These are phyloP conservation scores for Kalmusia sp. DNA, from an alignment of 2,329 filamentous ascomycete genomes.

Conservation along the genomic window DNA sequence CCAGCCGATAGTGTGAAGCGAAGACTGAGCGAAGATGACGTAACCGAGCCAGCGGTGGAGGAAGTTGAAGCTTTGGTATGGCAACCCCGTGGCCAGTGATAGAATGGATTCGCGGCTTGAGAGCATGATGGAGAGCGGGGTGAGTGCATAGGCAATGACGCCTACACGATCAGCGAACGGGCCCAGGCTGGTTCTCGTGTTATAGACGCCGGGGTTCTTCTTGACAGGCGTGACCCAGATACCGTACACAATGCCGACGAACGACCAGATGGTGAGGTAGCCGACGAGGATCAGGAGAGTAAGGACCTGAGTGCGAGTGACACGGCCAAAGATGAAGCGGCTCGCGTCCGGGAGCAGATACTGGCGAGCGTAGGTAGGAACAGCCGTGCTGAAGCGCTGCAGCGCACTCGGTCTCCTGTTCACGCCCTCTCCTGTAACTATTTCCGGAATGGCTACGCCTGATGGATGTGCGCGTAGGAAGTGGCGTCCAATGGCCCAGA, in stretches of 20 bases:
- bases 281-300: conserved; percentile 63
- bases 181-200: conserved; percentile 70
- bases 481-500: conserved; percentile 50
- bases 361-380: conserved; percentile 53
- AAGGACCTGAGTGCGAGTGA: conserved; percentile 71
- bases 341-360: conserved; percentile 68
- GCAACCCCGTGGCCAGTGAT: conserved; percentile 73
- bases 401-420: conserved; percentile 29
- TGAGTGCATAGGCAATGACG: conserved; percentile 75
- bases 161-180: conserved; percentile 74
- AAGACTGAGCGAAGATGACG: conserved; percentile 72
- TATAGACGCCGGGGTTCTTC: conserved; percentile 60
- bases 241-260: conserved; percentile 72
- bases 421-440: conserved; percentile 26
- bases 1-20: conserved; percentile 76
- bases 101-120: conserved; percentile 74
- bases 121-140: conserved; percentile 72
- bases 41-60: conserved; percentile 70
- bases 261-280: conserved; percentile 70
- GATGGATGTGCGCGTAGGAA: conserved; percentile 35
- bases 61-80: conserved; percentile 70
- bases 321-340: conserved; percentile 68
- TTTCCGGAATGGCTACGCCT: conserved; percentile 28
- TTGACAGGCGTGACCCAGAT: conserved; percentile 75
- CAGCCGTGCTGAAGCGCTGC: conserved; percentile 41